Base-by-base conservation (phyloP, 352 stramenopile species). In the Pythium coloratum region DNA sequence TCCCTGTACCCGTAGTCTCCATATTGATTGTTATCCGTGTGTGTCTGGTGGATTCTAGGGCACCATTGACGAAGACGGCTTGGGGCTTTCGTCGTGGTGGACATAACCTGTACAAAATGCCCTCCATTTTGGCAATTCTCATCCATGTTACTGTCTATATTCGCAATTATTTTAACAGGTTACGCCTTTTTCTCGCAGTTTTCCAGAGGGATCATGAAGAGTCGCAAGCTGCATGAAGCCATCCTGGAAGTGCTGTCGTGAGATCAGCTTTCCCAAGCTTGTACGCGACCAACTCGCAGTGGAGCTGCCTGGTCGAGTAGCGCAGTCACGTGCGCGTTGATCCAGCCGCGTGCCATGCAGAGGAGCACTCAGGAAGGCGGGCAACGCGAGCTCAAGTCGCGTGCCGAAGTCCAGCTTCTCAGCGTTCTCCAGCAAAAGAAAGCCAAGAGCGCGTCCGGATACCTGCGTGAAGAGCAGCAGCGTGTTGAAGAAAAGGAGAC, bases 41-140 rank as follows among this genome's bases (percentile, higher is more conserved):
- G 33, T 38, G 33, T 44, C 36, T 44, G 12, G 36, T 14, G 6
- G 7, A 53, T 55, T 46, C 3, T 33, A 95, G 86, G 87, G 87
- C 57, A 94, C 87, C n/a, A 95, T 95, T 51, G 87, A 95, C 66
- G 87, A 95, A 74, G 87, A 95, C 59, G 87, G 87, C 14, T 67
- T 95, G 24, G 87, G 87, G 1, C 73, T 95, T 24, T 90, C 87
- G 18, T 95, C 87, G 68, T 95, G 87, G 87, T 95, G 87, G 87
- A 76, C 64, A 70, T 73, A 63, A 42, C 24, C 42, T 50, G 42
- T 5, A 26, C 53, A 10, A n/a, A 53, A 55, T 26, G 42, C 20
- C 20, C 4, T 56, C 44, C 16, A 26, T 54, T 28, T 28, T 59
- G 33, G 28, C 54, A 40, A 59, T 47, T 55, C 42, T 59, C 46